Percentiles rank a stretch among this genome's conserved stretches.
Conservation (phyloP, 2,329 filamentous ascomycete species). For the Pestalotiopsis sp. region DNA sequence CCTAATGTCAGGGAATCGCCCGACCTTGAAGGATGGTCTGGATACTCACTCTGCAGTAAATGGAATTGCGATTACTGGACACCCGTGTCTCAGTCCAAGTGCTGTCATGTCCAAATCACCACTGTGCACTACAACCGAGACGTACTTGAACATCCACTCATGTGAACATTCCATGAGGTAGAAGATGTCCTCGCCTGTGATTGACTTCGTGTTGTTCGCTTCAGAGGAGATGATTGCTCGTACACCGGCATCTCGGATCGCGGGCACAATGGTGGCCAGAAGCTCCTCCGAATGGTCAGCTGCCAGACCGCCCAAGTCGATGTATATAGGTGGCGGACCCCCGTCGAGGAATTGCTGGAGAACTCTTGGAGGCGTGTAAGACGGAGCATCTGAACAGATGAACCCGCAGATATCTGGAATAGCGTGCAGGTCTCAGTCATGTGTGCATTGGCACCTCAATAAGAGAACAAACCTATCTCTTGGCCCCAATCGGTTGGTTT, state of each 20-base stretch:
- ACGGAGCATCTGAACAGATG: constrained; percentile 70
- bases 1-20: not conserved
- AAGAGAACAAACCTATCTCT: constrained; percentile 58
- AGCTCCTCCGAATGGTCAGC: constrained; percentile 61
- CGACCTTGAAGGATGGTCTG: too few species aligned
- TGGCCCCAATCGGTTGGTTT: constrained; percentile 77
- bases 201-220: constrained; percentile 62
- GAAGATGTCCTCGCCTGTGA: constrained; percentile 55
- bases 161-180: constrained; percentile 59
- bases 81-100: constrained; percentile 60
- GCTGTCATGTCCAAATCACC: constrained; percentile 69
- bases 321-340: constrained; percentile 76
- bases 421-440: too few species aligned
- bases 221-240: constrained; percentile 64
- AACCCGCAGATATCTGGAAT: constrained; percentile 63
- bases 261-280: constrained; percentile 60
- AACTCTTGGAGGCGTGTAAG: constrained; percentile 67
- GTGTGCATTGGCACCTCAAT: not conserved
- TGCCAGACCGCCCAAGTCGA: constrained; percentile 59
- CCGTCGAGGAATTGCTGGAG: constrained; percentile 68
- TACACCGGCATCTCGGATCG: constrained; percentile 57
- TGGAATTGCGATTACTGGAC: constrained; percentile 65
- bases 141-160: constrained; percentile 66
- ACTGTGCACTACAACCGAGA: constrained; percentile 63
- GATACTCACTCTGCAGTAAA: constrained; percentile 61